These are phyloP conservation scores for Camellia japonica DNA, from an alignment of 148 eudicot genomes.

Conservation along the genomic window DNA sequence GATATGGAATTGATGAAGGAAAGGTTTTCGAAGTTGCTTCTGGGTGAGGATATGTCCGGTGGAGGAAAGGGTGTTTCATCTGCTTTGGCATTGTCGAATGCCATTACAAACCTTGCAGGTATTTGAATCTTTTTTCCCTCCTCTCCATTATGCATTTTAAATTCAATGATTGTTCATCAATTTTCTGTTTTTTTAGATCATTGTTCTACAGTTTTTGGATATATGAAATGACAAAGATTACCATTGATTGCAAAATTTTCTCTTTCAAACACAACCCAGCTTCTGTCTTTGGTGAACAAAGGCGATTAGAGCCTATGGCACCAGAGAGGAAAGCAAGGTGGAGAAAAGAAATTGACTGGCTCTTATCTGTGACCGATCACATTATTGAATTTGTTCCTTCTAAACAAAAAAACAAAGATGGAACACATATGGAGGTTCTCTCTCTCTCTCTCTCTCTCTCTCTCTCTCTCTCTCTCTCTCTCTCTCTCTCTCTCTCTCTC, in stretches of 20 bases:
- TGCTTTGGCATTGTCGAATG: slow-evolving; percentile 58
- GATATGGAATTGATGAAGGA: slow-evolving; percentile 48
- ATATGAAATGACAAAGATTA: background rate
- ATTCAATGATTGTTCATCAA: background rate
- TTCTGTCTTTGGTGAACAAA: slow-evolving; percentile 68
- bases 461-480: background rate
- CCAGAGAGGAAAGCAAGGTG: slow-evolving; percentile 57
- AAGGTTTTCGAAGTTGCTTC: slow-evolving; percentile 46
- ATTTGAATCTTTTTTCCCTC: background rate
- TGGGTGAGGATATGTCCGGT: slow-evolving; percentile 66
- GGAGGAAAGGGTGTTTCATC: slow-evolving; percentile 72
- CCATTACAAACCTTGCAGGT: slow-evolving; percentile 84
- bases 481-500: background rate
- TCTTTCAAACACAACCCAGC: slow-evolving; percentile 41
- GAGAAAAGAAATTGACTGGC: slow-evolving; percentile 76
- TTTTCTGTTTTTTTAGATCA: background rate
- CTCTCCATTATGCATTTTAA: background rate
- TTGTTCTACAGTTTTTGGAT: background rate
- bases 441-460: background rate
- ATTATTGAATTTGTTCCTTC: slow-evolving; percentile 72
- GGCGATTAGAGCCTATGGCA: slow-evolving; percentile 61
- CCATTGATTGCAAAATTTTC: background rate
- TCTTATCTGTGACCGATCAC: slow-evolving; percentile 68
- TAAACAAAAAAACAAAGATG: slow-evolving; percentile 54
- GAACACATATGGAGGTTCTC: slow-evolving; percentile 66